Base-by-base conservation (phyloP, 768 basidiomycete species). In the Xerocomus potaroensis region DNA sequence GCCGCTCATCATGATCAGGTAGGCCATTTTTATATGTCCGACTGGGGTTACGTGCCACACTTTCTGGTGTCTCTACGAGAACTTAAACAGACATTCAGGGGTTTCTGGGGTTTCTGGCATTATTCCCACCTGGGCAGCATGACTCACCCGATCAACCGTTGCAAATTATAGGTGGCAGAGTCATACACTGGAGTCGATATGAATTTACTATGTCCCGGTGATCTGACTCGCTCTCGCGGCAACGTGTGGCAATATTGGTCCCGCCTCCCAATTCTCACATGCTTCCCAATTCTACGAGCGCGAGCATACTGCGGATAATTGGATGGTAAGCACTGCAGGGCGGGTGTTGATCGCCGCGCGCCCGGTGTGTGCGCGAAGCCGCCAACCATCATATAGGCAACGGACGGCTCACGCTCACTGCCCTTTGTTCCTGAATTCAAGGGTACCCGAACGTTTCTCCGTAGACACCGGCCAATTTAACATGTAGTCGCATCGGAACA, bases 251-350 rank as follows among this genome's bases (percentile, higher is more conserved):
- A 37, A 65, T 81, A 56, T 71, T 0, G 66, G 55, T 2, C 66
- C 72, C 4, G 74, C 70, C 11, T 65, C 73, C 11, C 23, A 16
- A 16, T 50, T 19, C 31, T 62, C 56, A 14, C 62, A 64, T 14
- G 62, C 75, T 3, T 83, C 64, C 69, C 4, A 74, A 78, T 43
- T 76, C 76, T 4, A 36, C 35, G 0, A 50, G 52, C 4, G 64
- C 64, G 14, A 64, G 65, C 81, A 82, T 50, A 73, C 81, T 7
- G 71, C 82, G 1, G 82, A 81, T 58, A 81, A 83, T 54, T 82
- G 77, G 76, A 81, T 81, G 78, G 78, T 83, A 80, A 82, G 81
- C 66, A 60, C 63, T 18, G 81, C 80, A 24, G 81, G 81, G 83
- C 81, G 55, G 16, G 69, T 10, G 8, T 14, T 22, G 22, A 14